These are phyloP conservation scores for Tricladium varicosporioides DNA, from an alignment of 2,329 filamentous ascomycete genomes.

Conservation along the genomic window DNA sequence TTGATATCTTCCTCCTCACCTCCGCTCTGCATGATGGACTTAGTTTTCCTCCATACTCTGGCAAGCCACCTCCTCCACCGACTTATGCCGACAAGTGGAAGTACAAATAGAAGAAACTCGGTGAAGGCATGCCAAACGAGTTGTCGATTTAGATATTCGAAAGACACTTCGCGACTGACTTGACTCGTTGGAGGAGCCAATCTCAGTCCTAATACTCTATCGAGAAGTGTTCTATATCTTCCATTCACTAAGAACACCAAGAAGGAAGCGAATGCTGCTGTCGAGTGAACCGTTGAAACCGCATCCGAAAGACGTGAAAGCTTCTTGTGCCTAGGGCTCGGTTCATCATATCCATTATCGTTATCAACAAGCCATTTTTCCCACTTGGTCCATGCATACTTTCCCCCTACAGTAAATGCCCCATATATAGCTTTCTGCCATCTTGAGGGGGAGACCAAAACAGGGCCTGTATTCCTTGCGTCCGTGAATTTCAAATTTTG, in stretches of 20 bases:
- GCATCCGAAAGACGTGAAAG: conserved; percentile 69
- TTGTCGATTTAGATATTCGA: conserved; percentile 96
- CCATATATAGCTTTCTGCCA: conserved; percentile 86
- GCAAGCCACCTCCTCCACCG: conserved; percentile 90
- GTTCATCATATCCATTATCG: conserved; percentile 71
- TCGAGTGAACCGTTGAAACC: conserved; percentile 72
- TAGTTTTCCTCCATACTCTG: conserved; percentile 80
- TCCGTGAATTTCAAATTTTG: conserved; percentile 92
- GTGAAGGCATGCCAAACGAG: conserved; percentile 99
- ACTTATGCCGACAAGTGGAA: conserved; percentile 94
- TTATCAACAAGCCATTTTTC: conserved; percentile 79
- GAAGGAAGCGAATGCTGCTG: conserved; percentile 81
- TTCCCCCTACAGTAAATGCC: conserved; percentile 78
- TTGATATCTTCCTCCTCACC: conserved; percentile 50
- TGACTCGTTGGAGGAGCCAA: conserved; percentile 82
- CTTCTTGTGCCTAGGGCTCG: conserved; percentile 47
- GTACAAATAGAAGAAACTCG: conserved; percentile 92
- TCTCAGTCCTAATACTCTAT: conserved; percentile 79
- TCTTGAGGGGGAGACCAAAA: conserved; percentile 68
- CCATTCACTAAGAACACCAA: conserved; percentile 89
- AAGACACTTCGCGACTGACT: conserved; percentile 87
- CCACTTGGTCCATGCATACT: conserved; percentile 90
- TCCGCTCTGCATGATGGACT: conserved; percentile 56
- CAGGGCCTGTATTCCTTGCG: conserved; percentile 63
- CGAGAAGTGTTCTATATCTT: conserved; percentile 84